Evolutionary conservation across 2,329 filamentous ascomycete genomes (phyloP).

Genomic region (Diaporthe amygdali): DNA sequence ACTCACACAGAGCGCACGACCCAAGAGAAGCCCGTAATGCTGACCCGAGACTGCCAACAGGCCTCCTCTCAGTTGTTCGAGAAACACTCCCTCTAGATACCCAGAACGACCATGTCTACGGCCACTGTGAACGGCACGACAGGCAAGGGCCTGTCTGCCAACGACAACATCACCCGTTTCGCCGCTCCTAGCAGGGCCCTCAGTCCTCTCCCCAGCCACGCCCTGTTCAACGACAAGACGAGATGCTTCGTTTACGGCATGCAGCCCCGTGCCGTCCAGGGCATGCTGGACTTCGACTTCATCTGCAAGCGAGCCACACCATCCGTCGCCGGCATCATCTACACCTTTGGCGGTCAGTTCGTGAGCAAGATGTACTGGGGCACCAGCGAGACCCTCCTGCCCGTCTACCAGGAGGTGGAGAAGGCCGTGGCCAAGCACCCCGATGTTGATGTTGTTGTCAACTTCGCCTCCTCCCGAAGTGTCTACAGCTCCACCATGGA

Average conservation of each 20-base stretch:
- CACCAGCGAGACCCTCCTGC: slow-evolving; percentile 97
- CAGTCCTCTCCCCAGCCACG: slow-evolving; percentile 86
- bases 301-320: slow-evolving; percentile 99
- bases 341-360: slow-evolving; percentile 99
- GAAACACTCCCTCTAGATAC: slow-evolving; percentile 24
- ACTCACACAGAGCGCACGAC: background rate
- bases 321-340: slow-evolving; percentile 98
- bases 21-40: background rate
- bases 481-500: slow-evolving; percentile 99
- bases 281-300: slow-evolving; percentile 99
- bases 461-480: slow-evolving; percentile 98
- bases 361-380: slow-evolving; percentile 99
- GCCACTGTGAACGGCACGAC: slow-evolving; percentile 56
- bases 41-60: background rate
- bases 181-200: slow-evolving; percentile 88
- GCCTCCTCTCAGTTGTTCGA: slow-evolving; percentile 17
- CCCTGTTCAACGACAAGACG: slow-evolving; percentile 99
- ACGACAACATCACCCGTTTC: slow-evolving; percentile 99
- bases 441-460: slow-evolving; percentile 97
- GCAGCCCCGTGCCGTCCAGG: slow-evolving; percentile 90
- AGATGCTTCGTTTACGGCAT: slow-evolving; percentile 99
- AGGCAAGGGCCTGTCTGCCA: slow-evolving; percentile 69
- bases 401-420: slow-evolving; percentile 92
- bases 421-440: slow-evolving; percentile 97
- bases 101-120: slow-evolving; percentile 54